A percentile compares a stretch with the other conserved stretches of the same genome.
phyloP scores from a whole-genome alignment of 1,284 basidiomycete genomes.

The Neonothopanus nambi region DNA sequence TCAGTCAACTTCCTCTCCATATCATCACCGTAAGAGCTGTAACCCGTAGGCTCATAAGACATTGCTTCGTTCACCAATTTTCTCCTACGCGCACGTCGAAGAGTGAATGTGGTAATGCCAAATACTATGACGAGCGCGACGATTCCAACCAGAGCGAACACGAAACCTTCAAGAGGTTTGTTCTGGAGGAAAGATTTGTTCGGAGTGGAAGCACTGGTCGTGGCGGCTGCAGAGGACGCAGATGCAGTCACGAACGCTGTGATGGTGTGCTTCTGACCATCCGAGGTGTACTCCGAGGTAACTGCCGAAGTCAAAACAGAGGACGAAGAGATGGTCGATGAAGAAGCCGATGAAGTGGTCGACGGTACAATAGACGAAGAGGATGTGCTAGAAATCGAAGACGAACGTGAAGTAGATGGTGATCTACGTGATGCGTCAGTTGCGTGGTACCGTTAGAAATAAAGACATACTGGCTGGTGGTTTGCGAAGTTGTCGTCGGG shows the following conservation, averaged over 20 bases:
- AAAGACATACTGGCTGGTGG: conserved; percentile 1
- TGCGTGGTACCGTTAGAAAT: neutral
- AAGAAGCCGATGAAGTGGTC: conserved; percentile 13
- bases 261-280: conserved; percentile 25
- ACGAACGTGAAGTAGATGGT: conserved; percentile 14
- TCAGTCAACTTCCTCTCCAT: conserved; percentile 29
- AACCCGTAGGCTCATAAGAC: conserved; percentile 50
- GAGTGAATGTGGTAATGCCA: conserved; percentile 41
- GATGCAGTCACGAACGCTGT: conserved; percentile 26
- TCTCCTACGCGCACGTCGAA: conserved; percentile 50
- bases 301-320: conserved; percentile 14
- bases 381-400: conserved; percentile 21
- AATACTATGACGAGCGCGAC: conserved; percentile 49
- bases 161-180: conserved; percentile 55
- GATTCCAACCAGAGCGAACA: conserved; percentile 58
- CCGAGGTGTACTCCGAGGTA: too few relatives aligned
- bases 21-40: conserved; percentile 29
- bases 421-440: conserved; percentile 12
- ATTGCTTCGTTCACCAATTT: conserved; percentile 50
- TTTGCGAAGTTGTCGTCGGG: neutral
- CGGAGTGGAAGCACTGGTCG: conserved; percentile 15
- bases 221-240: conserved; percentile 20
- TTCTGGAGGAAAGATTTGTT: conserved; percentile 56
- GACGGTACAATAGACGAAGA: conserved; percentile 11
- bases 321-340: conserved; percentile 6